These are phyloP conservation scores for Pleurotus ostreatus DNA, from an alignment of 768 basidiomycete genomes.

Conservation along the genomic window DNA sequence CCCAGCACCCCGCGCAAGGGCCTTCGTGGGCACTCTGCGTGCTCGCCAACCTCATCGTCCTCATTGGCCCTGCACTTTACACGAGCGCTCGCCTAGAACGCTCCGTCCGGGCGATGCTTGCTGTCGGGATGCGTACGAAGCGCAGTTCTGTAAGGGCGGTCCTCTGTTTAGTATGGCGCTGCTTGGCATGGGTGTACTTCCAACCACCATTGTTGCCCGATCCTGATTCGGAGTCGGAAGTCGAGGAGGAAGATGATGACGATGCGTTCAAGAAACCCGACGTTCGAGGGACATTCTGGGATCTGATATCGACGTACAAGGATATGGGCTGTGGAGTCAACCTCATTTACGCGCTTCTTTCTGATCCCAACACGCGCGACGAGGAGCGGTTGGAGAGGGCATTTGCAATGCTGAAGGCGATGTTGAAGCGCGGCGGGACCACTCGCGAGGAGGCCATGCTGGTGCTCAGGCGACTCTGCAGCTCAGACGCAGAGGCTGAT, in stretches of 20 bases:
- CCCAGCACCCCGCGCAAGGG: constrained; percentile 62
- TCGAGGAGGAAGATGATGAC: constrained; percentile 15
- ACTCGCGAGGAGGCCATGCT: constrained; percentile 55
- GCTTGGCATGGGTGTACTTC: constrained; percentile 62
- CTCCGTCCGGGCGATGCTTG: constrained; percentile 45
- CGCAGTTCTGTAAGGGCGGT: constrained; percentile 63
- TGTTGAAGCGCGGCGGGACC: constrained; percentile 52
- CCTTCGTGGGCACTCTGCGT: constrained; percentile 77
- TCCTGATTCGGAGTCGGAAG: constrained; percentile 24
- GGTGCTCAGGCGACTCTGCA: constrained; percentile 37
- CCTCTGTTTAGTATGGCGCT: constrained; percentile 62
- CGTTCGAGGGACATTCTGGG: constrained; percentile 35
- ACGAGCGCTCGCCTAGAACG: constrained; percentile 40
- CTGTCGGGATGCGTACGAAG: constrained; percentile 54
- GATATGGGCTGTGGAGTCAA: constrained; percentile 59
- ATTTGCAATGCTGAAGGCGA: constrained; percentile 46
- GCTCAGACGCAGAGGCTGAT: constrained; percentile 21
- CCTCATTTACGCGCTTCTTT: constrained; percentile 52
- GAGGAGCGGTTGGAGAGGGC: constrained; percentile 38
- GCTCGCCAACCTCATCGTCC: constrained; percentile 57
- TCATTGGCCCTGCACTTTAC: constrained; percentile 56
- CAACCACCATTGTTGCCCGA: constrained; percentile 40
- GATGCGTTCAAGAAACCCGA: constrained; percentile 21
- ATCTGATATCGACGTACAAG: constrained; percentile 37
- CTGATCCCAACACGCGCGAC: constrained; percentile 29